phyloP scores from a whole-genome alignment of 2,329 filamentous ascomycete genomes.

The Neopestalotiopsis rosae region DNA sequence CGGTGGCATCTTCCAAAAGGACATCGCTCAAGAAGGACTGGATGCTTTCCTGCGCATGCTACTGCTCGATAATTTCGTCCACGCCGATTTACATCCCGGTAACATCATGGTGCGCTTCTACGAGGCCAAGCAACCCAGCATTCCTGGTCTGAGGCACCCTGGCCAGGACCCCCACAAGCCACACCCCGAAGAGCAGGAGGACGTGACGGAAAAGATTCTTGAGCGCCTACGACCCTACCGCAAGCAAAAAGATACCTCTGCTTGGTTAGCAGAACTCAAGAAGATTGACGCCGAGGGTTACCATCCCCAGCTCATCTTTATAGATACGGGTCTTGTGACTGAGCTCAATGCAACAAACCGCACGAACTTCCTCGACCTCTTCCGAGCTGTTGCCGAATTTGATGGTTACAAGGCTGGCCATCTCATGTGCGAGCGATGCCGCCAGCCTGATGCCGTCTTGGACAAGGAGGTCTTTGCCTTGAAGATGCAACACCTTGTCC shows the following conservation, averaged over 20 bases:
- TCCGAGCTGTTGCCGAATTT: slow-evolving; percentile 94
- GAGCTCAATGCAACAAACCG: slow-evolving; percentile 88
- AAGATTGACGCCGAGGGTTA: slow-evolving; percentile 87
- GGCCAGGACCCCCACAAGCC: slow-evolving; percentile 30
- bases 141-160: slow-evolving; percentile 53
- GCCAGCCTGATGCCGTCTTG: slow-evolving; percentile 88
- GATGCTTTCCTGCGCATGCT: slow-evolving; percentile 97
- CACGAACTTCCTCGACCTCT: slow-evolving; percentile 90
- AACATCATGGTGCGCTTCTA: slow-evolving; percentile 99
- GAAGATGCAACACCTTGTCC: slow-evolving; percentile 95
- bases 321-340: slow-evolving; percentile 94
- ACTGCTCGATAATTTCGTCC: slow-evolving; percentile 95
- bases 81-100: slow-evolving; percentile 93
- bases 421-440: slow-evolving; percentile 94
- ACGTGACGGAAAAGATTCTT: slow-evolving; percentile 88
- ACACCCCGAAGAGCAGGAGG: slow-evolving; percentile 45
- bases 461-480: slow-evolving; percentile 90
- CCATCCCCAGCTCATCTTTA: slow-evolving; percentile 93
- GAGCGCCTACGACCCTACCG: slow-evolving; percentile 77
- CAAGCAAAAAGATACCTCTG: slow-evolving; percentile 62
- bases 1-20: slow-evolving; percentile 89
- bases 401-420: slow-evolving; percentile 95
- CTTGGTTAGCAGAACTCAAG: slow-evolving; percentile 76
- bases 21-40: slow-evolving; percentile 92
- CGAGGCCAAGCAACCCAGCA: slow-evolving; percentile 74